These are phyloP conservation scores for Aquilaria malaccensis DNA, from an alignment of 345 rosid genomes.

Conservation along the genomic window DNA sequence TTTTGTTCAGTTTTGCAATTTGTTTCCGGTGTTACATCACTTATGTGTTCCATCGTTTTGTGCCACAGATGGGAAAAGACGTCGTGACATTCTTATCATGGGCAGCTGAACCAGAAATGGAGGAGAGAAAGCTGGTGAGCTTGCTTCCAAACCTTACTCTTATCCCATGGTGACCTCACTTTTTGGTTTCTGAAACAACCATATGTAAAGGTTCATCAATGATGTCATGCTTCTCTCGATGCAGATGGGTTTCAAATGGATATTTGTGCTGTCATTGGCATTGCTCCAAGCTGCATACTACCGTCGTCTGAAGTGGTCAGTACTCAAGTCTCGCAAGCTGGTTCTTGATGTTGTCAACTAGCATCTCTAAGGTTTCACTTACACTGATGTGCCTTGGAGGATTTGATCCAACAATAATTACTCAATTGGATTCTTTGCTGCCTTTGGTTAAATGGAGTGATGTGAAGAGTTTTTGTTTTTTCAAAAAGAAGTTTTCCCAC, in stretches of 20 bases:
- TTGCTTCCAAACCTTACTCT: background rate
- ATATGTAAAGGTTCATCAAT: too few species aligned
- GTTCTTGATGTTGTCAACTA: conserved; percentile 91
- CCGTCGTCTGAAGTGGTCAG: conserved; percentile 89
- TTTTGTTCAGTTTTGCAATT: conserved; percentile 56
- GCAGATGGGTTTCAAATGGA: conserved; percentile 99
- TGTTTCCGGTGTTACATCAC: conserved; percentile 54
- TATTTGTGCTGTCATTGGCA: conserved; percentile 83
- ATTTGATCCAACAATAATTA: background rate
- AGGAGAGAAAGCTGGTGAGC: conserved; percentile 91
- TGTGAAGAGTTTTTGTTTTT: too few species aligned
- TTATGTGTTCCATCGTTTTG: background rate
- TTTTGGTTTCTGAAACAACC: too few species aligned
- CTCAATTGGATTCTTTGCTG: too few species aligned
- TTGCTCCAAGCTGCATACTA: conserved; percentile 89
- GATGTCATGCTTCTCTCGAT: conserved; percentile 1
- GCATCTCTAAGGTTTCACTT: conserved; percentile 10
- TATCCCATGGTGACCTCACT: background rate
- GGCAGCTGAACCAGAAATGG: conserved; percentile 99
- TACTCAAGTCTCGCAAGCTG: conserved; percentile 79
- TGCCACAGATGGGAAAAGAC: conserved; percentile 94
- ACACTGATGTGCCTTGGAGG: conserved; percentile 8
- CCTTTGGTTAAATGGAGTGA: too few species aligned
- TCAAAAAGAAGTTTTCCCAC: too few species aligned
- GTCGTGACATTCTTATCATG: conserved; percentile 78